Base-by-base conservation (phyloP, 2,329 filamentous ascomycete species). In the Hirsutella thompsonii region DNA sequence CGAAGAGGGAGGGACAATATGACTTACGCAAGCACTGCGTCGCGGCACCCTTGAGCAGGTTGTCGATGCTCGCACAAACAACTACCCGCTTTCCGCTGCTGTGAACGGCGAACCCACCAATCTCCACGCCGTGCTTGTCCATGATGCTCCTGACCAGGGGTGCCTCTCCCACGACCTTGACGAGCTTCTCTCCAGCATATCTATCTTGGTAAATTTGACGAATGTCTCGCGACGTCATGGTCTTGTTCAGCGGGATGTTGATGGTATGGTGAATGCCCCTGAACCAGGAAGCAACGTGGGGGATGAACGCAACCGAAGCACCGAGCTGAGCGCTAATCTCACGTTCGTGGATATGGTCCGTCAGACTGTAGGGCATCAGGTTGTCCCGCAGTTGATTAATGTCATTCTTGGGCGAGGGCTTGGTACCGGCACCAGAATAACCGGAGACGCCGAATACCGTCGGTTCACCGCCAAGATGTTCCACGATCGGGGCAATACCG, bases 221-320 rank as follows among this genome's bases (percentile, higher is more conserved):
- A 51, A 98, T 87, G 58, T 96, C 89, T 40, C 92, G 82, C 34
- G 85, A 89, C 3, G 79, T 85, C 84, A 96, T 93, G 46, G 77
- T 74, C 62, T 90, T 74, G 55, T 82, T 82, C 8, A 98, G 71
- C 11, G 90, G 90, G 38, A 96, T 85, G 56, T 79, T 88, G 61
- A 96, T 89, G 32, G 88, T 90, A 63, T 89, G 84, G 57, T 86
- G 80, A 52, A 96, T 96, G 48, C 90, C 90, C 57, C 93, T 83
- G 75, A 96, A 96, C 90, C 88, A 96, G 13, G 83, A 79, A n/a
- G 88, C 86, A 18, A 94, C 89, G 60, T 96, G 92, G 6, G 92
- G 92, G 43, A 92, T 83, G 58, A 98, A 98, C 5, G 81, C 83
- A 10, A 94, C 79, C 16, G 75, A 66, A 13, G 68, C 71, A 38